These are phyloP conservation scores for Mycena indigotica DNA, from an alignment of 768 basidiomycete species.

Conservation along the genomic window DNA sequence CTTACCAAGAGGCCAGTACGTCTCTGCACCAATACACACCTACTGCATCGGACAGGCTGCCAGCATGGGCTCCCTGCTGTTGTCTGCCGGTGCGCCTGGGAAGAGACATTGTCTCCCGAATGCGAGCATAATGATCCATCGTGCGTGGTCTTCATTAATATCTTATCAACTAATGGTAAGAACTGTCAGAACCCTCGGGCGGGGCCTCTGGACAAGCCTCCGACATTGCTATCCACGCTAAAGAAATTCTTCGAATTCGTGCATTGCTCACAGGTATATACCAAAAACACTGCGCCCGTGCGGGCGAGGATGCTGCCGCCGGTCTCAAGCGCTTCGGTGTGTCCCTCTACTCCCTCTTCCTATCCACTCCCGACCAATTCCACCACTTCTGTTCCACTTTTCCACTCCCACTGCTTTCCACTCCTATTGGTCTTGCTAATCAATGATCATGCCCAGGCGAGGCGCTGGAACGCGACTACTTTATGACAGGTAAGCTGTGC, in stretches of 20 bases:
- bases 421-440: slow-evolving; percentile 23
- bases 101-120: slow-evolving; percentile 92
- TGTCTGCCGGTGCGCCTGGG: slow-evolving; percentile 89
- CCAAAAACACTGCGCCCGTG: slow-evolving; percentile 77
- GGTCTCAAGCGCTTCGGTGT: slow-evolving; percentile 80
- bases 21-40: slow-evolving; percentile 93
- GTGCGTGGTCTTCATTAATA: slow-evolving; percentile 49
- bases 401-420: too few species aligned
- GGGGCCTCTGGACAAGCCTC: slow-evolving; percentile 94
- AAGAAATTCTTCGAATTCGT: slow-evolving; percentile 90
- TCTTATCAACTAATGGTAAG: too few species aligned
- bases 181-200: slow-evolving; percentile 83
- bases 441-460: slow-evolving; percentile 59
- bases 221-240: slow-evolving; percentile 97
- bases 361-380: too few species aligned
- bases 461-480: slow-evolving; percentile 93
- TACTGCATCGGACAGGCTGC: slow-evolving; percentile 96
- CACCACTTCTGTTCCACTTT: too few species aligned
- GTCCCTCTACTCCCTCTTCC: slow-evolving; percentile 35
- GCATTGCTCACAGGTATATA: slow-evolving; percentile 85
- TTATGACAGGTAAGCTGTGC: slow-evolving; percentile 74
- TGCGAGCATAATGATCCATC: slow-evolving; percentile 98
- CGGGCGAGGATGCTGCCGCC: slow-evolving; percentile 61
- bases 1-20: slow-evolving; percentile 58
- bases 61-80: slow-evolving; percentile 92